Conservation (phyloP, 352 stramenopile genomes). For the Saprolegnia diclina region DNA sequence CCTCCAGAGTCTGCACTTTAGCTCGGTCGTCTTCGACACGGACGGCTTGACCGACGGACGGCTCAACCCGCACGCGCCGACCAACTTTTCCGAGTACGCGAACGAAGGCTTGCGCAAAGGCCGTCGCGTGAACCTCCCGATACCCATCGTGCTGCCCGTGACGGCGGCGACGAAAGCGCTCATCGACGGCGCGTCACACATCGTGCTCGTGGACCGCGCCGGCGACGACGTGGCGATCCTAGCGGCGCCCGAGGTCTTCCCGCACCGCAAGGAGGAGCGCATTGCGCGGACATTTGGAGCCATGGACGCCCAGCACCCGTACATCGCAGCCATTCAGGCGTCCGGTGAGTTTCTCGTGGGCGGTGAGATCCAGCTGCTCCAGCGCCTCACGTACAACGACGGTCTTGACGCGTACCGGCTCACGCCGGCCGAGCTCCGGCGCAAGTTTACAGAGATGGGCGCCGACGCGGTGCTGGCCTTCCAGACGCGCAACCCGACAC, state of each 20-base stretch:
- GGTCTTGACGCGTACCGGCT: slow-evolving; percentile 95
- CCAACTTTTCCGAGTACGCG: slow-evolving; percentile 91
- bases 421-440: slow-evolving; percentile 89
- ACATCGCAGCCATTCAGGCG: slow-evolving; percentile 93
- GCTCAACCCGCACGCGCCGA: slow-evolving; percentile 74
- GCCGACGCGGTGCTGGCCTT: slow-evolving; percentile 98
- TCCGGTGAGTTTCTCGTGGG: slow-evolving; percentile 94
- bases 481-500: slow-evolving; percentile 97
- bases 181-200: slow-evolving; percentile 67
- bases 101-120: slow-evolving; percentile 69
- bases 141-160: slow-evolving; percentile 95
- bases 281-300: slow-evolving; percentile 96
- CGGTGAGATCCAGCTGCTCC: slow-evolving; percentile 94
- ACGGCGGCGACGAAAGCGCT: slow-evolving; percentile 88
- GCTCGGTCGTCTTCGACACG: slow-evolving; percentile 93
- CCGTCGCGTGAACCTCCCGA: slow-evolving; percentile 92
- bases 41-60: slow-evolving; percentile 91
- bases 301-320: slow-evolving; percentile 95
- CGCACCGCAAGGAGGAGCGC: slow-evolving; percentile 97
- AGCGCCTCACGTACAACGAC: slow-evolving; percentile 95
- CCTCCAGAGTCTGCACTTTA: slow-evolving; percentile 96
- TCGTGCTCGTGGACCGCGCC: slow-evolving; percentile 92
- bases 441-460: slow-evolving; percentile 91
- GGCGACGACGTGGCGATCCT: slow-evolving; percentile 92
- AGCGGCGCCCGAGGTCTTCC: slow-evolving; percentile 92